A percentile compares a stretch with the other conserved stretches of the same genome.
Conservation (phyloP, 345 rosid genomes). For the Brassica nigra region DNA sequence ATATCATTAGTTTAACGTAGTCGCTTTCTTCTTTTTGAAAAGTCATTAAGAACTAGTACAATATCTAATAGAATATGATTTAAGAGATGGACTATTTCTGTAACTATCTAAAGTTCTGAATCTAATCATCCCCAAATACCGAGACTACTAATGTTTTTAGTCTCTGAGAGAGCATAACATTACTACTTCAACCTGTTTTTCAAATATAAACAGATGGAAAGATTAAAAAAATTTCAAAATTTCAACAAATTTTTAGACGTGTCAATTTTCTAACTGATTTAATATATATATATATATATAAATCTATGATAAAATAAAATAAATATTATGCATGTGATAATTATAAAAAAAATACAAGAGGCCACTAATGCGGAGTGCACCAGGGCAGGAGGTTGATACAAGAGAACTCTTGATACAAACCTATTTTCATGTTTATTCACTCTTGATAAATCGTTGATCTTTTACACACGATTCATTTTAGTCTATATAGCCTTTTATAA, state of each 20-base stretch:
- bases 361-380: slow-evolving; percentile 30
- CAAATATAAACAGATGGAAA: neutral
- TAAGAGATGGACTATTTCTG: neutral
- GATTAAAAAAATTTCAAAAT: no score
- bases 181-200: neutral
- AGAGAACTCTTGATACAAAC: slow-evolving; percentile 3
- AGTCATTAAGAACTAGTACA: neutral
- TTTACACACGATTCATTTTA: neutral
- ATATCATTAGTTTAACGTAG: slow-evolving; percentile 2
- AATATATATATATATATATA: no score
- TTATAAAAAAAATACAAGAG: neutral
- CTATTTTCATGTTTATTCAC: slow-evolving; percentile 11
- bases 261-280: neutral
- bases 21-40: slow-evolving; percentile 11
- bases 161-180: neutral
- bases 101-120: neutral
- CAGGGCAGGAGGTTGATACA: neutral
- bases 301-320: no score
- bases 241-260: neutral
- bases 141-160: neutral
- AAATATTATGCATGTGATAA: no score
- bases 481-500: slow-evolving; percentile 14
- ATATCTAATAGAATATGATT: neutral
- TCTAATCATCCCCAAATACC: neutral
- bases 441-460: slow-evolving; percentile 19